Conservation (phyloP, 352 stramenopile species). For the Thraustochytrium striatum region DNA sequence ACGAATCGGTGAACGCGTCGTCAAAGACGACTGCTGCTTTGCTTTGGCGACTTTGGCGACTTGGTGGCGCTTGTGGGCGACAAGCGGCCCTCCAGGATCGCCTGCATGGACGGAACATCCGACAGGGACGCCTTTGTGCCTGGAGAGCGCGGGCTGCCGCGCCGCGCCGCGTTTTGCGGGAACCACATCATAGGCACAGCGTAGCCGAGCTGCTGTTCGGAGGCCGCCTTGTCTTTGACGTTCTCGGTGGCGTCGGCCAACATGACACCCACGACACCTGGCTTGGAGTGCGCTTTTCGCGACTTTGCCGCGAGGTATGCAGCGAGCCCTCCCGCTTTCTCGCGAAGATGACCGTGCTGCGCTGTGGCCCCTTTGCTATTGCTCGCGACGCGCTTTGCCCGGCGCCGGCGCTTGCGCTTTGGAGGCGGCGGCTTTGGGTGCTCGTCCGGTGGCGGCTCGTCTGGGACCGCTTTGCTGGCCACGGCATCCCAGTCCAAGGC, state of each 20-base stretch:
- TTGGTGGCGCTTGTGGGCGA: too few relatives aligned
- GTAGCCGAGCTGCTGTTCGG: not conserved
- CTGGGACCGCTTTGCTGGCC: too few relatives aligned
- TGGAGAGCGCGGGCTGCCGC: not conserved
- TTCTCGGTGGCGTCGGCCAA: not conserved
- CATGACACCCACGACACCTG: slow-evolving; percentile 7
- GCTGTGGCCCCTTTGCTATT: not conserved
- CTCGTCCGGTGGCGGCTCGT: too few relatives aligned
- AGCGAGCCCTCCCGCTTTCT: not conserved
- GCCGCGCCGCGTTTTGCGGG: not conserved
- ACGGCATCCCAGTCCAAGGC: too few relatives aligned
- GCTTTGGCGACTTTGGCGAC: too few relatives aligned
- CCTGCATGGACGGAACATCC: too few relatives aligned
- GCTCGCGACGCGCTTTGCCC: not conserved
- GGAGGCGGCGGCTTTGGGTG: too few relatives aligned
- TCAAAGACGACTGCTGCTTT: too few relatives aligned
- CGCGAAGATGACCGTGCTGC: not conserved
- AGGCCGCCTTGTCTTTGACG: not conserved
- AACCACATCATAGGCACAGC: slow-evolving; percentile 25
- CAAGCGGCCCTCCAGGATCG: too few relatives aligned
- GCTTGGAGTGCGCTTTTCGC: not conserved
- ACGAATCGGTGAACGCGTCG: too few relatives aligned
- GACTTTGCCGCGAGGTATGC: not conserved
- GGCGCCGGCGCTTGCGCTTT: not conserved
- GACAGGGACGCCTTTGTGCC: not conserved